These are phyloP conservation scores for Salmacisia buchloeana DNA, from an alignment of 1,284 basidiomycete genomes.

Conservation along the genomic window DNA sequence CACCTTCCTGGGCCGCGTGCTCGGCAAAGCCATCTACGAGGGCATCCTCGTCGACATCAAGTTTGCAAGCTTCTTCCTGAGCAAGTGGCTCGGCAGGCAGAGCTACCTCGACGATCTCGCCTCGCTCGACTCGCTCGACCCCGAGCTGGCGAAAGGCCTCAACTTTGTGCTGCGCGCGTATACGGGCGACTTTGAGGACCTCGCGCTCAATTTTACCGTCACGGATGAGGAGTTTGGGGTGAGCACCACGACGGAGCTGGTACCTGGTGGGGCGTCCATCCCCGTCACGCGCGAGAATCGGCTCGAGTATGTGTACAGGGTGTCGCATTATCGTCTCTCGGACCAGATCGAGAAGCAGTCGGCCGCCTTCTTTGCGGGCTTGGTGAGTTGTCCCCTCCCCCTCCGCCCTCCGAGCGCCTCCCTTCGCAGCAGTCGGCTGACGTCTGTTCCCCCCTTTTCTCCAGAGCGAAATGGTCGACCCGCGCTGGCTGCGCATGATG, in stretches of 20 bases:
- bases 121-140: conserved; percentile 49
- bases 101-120: conserved; percentile 39
- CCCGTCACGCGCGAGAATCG: conserved; percentile 84
- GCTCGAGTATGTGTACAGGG: conserved; percentile 77
- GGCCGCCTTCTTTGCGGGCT: conserved; percentile 58
- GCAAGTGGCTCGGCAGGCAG: conserved; percentile 58
- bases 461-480: conserved; percentile 42
- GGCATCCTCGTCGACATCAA: conserved; percentile 93
- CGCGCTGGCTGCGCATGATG: conserved; percentile 46
- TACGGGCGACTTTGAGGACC: conserved; percentile 75
- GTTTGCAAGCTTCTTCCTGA: conserved; percentile 91
- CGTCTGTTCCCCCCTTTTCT: not conserved
- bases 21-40: conserved; percentile 94
- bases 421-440: no score
- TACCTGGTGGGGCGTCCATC: conserved; percentile 75
- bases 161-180: conserved; percentile 84
- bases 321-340: conserved; percentile 82
- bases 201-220: conserved; percentile 87
- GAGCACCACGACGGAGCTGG: conserved; percentile 70
- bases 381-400: conserved; percentile 14
- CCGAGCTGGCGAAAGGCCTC: conserved; percentile 84
- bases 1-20: conserved; percentile 81
- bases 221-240: conserved; percentile 88
- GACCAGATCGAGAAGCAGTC: conserved; percentile 76
- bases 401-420: not conserved